Evolutionary conservation across 1,284 basidiomycete species (phyloP), one percentile per base, ranked within the genome.

Genomic region (Pisolithus thermaeus): DNA sequence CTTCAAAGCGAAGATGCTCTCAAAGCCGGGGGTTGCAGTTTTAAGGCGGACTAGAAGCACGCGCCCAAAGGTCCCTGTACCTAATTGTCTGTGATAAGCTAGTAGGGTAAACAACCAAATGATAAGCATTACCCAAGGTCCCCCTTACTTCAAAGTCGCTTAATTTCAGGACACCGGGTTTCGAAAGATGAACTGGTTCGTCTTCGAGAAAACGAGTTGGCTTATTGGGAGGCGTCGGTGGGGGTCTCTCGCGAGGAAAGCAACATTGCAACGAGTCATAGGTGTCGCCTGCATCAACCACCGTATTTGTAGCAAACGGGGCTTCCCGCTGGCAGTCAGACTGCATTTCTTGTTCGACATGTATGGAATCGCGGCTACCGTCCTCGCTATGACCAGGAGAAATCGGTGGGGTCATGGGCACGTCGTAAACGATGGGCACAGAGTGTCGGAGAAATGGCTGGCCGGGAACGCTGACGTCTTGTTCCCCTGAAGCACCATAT

Each of bases 21-120:
- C 76, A 5, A 75, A 64, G 40, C 73, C 75, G 11, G 76, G 62
- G 25, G 75, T 68, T 8, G 78, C 69, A 9, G 73, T 71, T 45
- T 79, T 77, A 57, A 86, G 78, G 52, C 83, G 79, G 41, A 90
- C 95, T 11, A 97, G 79, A 54, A 97, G 80, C 12, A 97, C 94
- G 50, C 92, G 87, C 47, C 84, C 94, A 68, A 97, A 97, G 0
- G 94, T 97, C 14, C 94, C 94, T 5, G 94, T 94, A 12, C 94
- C 93, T 90, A 56, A 42, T 51, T 38, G 46, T 47, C n/a, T 32
- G 53, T 40, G 14, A 52, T 59, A 20, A 56, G 38, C 5, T 11
- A 44, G 47, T 12, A 32, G 35, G 37, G 53, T 16, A 50, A 45
- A 49, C 47, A 54, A 44, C 23, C 50, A 38, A 48, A 41, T 20